These are phyloP conservation scores for Chlamydomonas sp. DNA, from an alignment of 139 green algal species.

Conservation along the genomic window DNA sequence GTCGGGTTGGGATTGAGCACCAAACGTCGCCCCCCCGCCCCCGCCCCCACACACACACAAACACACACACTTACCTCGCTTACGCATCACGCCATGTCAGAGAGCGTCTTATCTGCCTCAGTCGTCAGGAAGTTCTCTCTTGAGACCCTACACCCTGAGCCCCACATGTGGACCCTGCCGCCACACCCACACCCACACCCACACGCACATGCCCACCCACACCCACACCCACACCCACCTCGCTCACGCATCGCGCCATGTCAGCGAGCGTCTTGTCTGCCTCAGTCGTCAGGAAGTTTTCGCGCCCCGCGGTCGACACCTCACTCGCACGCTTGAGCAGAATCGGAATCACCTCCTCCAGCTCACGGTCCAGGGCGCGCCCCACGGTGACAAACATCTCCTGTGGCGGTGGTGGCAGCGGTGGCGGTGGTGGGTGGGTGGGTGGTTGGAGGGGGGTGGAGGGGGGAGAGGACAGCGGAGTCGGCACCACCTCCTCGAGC, in stretches of 20 bases:
- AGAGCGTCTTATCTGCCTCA: conserved; percentile 61
- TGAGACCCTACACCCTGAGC: no score
- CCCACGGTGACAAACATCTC: conserved; percentile 53
- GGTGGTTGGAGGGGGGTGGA: background rate
- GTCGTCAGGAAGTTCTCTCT: conserved; percentile 74
- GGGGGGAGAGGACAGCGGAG: background rate
- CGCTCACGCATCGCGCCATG: conserved; percentile 43
- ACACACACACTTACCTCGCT: no score
- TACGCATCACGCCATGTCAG: conserved; percentile 41
- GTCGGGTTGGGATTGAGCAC: no score
- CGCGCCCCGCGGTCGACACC: conserved; percentile 53
- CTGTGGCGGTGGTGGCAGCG: no score
- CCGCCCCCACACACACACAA: no score
- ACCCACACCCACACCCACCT: no score
- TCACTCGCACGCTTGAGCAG: conserved; percentile 74
- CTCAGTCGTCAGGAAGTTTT: conserved; percentile 73
- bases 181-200: no score
- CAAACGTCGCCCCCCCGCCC: no score
- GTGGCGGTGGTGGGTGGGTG: no score
- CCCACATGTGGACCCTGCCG: no score
- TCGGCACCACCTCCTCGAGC: background rate
- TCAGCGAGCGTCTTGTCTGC: conserved; percentile 54
- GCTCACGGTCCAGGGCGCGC: conserved; percentile 48
- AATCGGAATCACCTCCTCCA: conserved; percentile 68
- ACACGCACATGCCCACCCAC: no score